A percentile compares a stretch with the other conserved stretches of the same genome.
phyloP scores from a whole-genome alignment of 1,139 yeast species.

The Pichia sp. region DNA sequence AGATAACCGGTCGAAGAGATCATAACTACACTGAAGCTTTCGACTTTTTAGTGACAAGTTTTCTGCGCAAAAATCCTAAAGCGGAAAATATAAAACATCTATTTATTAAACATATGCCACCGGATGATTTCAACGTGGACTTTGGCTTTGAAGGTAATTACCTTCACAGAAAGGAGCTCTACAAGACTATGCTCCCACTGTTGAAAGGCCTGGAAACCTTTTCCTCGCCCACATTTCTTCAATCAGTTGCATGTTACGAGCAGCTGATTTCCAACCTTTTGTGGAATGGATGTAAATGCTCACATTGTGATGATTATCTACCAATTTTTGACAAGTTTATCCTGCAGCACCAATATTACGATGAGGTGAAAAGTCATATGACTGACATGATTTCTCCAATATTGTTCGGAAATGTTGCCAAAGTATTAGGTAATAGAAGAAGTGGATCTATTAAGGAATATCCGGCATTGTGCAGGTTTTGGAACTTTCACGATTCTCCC shows the following conservation, averaged over 20 bases:
- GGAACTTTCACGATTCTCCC: constrained; percentile 36
- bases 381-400: constrained; percentile 56
- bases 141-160: constrained; percentile 74
- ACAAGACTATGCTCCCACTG: constrained; percentile 40
- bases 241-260: constrained; percentile 59
- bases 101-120: constrained; percentile 46
- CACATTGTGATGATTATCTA: constrained; percentile 42
- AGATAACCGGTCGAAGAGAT: constrained; percentile 36
- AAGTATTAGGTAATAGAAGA: constrained; percentile 33
- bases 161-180: constrained; percentile 47
- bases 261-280: constrained; percentile 58
- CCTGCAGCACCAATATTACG: constrained; percentile 56
- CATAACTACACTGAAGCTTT: constrained; percentile 50
- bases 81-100: constrained; percentile 30
- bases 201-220: constrained; percentile 36
- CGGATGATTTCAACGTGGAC: constrained; percentile 36
- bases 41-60: constrained; percentile 43
- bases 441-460: constrained; percentile 26
- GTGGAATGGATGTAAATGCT: constrained; percentile 73
- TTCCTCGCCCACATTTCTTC: constrained; percentile 51
- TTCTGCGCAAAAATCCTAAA: constrained; percentile 34
- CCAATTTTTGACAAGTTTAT: constrained; percentile 49
- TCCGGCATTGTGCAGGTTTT: constrained; percentile 22
- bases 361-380: constrained; percentile 35
- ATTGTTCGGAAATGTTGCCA: constrained; percentile 46